Evolutionary conservation across 345 rosid genomes (phyloP).

Genomic region (Cardiospermum halicacabum): DNA sequence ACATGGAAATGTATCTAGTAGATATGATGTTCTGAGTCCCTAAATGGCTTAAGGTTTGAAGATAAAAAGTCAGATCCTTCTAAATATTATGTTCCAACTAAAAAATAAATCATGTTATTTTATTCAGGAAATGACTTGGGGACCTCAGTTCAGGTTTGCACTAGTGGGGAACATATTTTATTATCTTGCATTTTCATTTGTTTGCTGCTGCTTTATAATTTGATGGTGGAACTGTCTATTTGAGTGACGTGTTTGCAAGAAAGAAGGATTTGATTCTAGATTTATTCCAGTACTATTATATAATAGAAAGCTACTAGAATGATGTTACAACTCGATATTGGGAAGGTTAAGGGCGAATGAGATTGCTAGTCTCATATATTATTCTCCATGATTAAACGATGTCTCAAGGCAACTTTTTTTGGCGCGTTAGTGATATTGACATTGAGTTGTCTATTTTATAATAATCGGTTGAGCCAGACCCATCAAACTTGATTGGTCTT

Average conservation of each 20-base stretch:
- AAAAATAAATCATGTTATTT: not conserved
- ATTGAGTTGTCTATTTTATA: not conserved
- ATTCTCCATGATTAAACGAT: not conserved
- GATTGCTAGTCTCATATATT: not conserved
- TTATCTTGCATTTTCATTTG: no score
- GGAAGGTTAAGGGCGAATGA: not conserved
- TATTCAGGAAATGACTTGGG: not conserved
- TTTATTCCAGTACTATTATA: no score
- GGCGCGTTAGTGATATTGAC: not conserved
- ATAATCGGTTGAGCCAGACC: slow-evolving; percentile 5
- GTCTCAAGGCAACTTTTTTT: not conserved
- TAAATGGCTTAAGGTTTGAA: not conserved
- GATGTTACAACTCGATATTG: not conserved
- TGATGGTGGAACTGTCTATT: not conserved
- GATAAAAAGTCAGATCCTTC: no score
- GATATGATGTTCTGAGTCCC: not conserved
- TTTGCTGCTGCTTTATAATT: no score
- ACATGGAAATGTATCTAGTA: not conserved
- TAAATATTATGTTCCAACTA: no score
- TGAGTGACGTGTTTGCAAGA: not conserved
- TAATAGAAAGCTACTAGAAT: not conserved
- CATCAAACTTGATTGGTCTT: not conserved
- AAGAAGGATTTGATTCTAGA: not conserved
- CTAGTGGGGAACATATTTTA: not conserved
- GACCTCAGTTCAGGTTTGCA: not conserved